Percentiles rank a stretch among this genome's conserved stretches.
Conservation (phyloP, 2,329 filamentous ascomycete genomes). For the Zelopaecilomyces penicillatus region DNA sequence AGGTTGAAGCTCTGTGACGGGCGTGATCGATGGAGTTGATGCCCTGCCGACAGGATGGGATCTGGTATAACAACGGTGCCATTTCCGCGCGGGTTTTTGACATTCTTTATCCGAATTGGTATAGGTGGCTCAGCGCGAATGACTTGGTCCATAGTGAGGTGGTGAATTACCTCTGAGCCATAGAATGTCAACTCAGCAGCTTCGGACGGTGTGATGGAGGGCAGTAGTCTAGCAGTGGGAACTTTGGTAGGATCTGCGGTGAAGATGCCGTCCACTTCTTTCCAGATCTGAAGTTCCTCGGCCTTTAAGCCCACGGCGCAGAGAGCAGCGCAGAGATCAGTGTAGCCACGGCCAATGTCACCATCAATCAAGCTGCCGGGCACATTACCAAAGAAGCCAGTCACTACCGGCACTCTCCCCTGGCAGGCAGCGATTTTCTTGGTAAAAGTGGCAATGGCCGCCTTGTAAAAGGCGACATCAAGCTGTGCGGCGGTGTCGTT, state of each 20-base stretch:
- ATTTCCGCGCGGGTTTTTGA: slow-evolving; percentile 72
- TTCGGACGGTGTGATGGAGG: slow-evolving; percentile 85
- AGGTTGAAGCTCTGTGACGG: slow-evolving; percentile 25
- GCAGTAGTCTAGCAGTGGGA: slow-evolving; percentile 82
- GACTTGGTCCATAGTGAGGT: slow-evolving; percentile 96
- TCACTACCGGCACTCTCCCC: slow-evolving; percentile 67
- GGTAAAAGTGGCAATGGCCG: slow-evolving; percentile 51
- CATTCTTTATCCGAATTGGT: slow-evolving; percentile 84
- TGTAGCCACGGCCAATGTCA: slow-evolving; percentile 90
- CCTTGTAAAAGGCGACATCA: slow-evolving; percentile 61
- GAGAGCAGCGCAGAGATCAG: slow-evolving; percentile 87
- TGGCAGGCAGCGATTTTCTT: slow-evolving; percentile 58
- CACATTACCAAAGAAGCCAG: slow-evolving; percentile 91
- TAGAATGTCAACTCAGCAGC: slow-evolving; percentile 94
- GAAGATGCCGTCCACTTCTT: slow-evolving; percentile 96
- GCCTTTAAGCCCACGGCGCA: slow-evolving; percentile 84
- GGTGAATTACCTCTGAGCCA: slow-evolving; percentile 94
- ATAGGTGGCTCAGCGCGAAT: slow-evolving; percentile 74
- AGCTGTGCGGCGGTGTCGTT: slow-evolving; percentile 51
- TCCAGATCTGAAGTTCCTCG: slow-evolving; percentile 92
- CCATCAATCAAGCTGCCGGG: slow-evolving; percentile 82
- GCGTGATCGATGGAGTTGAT: slow-evolving; percentile 47
- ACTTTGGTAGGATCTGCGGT: slow-evolving; percentile 79
- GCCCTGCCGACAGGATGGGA: slow-evolving; percentile 43
- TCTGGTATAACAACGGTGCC: slow-evolving; percentile 83